Conservation (phyloP, 176 grass and related monocot species). For the maize (Zea mays) region Zm-B73-REFERENCE-NAM-5.0 NC_050100.1:66211501-66212000, state of each 20-base stretch:
- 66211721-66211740: conserved; percentile 99
- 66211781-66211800: conserved; percentile 29
- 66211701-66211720: conserved; percentile 98
- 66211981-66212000: conserved; percentile 22
- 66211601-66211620: conserved; percentile 98
- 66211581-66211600: conserved; percentile 97
- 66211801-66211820: neutral
- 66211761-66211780: conserved; percentile 98
- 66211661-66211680: conserved; percentile 99
- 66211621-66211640: conserved; percentile 93
- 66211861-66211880: conserved; percentile 99
- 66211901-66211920: conserved; percentile 89
- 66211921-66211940: conserved; percentile 92
- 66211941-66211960: conserved; percentile 97
- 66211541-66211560: conserved; percentile 89
- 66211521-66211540: neutral
- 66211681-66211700: conserved; percentile 97
- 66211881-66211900: conserved; percentile 99
- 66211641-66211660: conserved; percentile 94
- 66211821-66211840: neutral
- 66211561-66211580: conserved; percentile 97
- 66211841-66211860: conserved; percentile 48
- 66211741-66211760: conserved; percentile 98
- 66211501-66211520: neutral
- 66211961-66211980: conserved; percentile 72